These are phyloP conservation scores for Termitomyces sp. DNA, from an alignment of 768 basidiomycete genomes.

Conservation along the genomic window DNA sequence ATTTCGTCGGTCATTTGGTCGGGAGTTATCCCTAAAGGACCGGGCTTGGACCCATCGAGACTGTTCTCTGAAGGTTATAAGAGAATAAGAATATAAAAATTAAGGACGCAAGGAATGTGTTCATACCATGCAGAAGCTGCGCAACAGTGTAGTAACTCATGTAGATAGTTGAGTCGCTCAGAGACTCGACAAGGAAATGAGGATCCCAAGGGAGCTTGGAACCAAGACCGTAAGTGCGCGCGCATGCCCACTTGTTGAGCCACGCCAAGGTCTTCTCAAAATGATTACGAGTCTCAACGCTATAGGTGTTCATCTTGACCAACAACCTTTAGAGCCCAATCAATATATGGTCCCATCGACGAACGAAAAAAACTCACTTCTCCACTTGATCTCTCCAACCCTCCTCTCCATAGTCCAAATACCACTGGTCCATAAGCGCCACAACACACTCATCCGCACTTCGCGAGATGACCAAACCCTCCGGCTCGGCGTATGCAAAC, in stretches of 20 bases:
- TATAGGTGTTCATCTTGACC: slow-evolving; percentile 85
- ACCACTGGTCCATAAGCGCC: slow-evolving; percentile 99
- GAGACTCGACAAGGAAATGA: slow-evolving; percentile 91
- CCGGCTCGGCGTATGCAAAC: slow-evolving; percentile 93
- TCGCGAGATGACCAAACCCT: slow-evolving; percentile 57
- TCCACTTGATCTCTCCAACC: slow-evolving; percentile 85
- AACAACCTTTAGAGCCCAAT: slow-evolving; percentile 49
- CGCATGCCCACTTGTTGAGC: slow-evolving; percentile 99
- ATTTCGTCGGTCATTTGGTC: slow-evolving; percentile 97
- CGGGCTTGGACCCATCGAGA: slow-evolving; percentile 74
- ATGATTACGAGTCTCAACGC: slow-evolving; percentile 83
- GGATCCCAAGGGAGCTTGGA: slow-evolving; percentile 97
- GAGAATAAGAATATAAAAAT: background rate
- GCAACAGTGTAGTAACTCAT: slow-evolving; percentile 98
- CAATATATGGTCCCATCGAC: slow-evolving; percentile 3
- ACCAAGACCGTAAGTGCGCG: slow-evolving; percentile 94
- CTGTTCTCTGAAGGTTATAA: slow-evolving; percentile 43
- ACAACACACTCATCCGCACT: slow-evolving; percentile 98
- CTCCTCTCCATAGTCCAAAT: slow-evolving; percentile 92
- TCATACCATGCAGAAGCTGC: slow-evolving; percentile 84
- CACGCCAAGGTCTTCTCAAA: slow-evolving; percentile 92
- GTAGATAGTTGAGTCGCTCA: slow-evolving; percentile 98
- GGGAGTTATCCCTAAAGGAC: slow-evolving; percentile 78
- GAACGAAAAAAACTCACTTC: slow-evolving; percentile 45
- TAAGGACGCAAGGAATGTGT: background rate